Base-by-base conservation (phyloP, 2,329 filamentous ascomycete genomes). In the Fusarium circinatum region DNA sequence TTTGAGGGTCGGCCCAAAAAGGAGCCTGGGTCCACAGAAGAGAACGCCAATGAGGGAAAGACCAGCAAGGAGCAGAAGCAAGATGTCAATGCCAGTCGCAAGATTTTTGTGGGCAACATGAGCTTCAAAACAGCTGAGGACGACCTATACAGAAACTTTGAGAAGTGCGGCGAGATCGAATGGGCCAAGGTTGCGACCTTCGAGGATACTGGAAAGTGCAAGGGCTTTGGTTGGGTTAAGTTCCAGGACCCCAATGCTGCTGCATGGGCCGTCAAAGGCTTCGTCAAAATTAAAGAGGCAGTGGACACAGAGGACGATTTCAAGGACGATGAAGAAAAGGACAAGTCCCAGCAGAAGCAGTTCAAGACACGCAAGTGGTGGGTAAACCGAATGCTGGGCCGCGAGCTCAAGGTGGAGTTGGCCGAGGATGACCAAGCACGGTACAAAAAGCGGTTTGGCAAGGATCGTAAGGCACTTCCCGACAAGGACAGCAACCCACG, bases 121-220 rank as follows among this genome's bases (percentile, higher is more conserved):
- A 89, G 92, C 62, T 98, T 96, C 83, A 90, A 93, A 79, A 90
- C 91, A 9, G 95, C 92, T 12, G 93, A 96, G 77, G 94, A 98
- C 62, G 91, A 94, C 76, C 83, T 99, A 56, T 87, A 90, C 75
- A 88, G 91, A 73, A 94, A 98, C 80, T 98, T 98, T 82, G 88
- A 88, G 55, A 94, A 92, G 81, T 98, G 96, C 80, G 96, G 96
- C 57, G 87, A 92, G 71, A 90, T 98, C 70, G 90, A 92, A 60
- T 93, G 93, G 85, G 89, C 94, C 73, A 96, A 97, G 84, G 86
- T 98, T 75, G 96, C 96, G 6, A 98, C 95, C 1, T 99, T 99
- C 80, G 94, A 98, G 82, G 97, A 99, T 82, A 92, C 92, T 26
- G 96, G 96, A 48, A 99, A 98, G 85, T 99, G 96, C 86, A 98